These are phyloP conservation scores for Brettanomyces bruxellensis DNA, from an alignment of 805 yeast species.

Conservation along the genomic window DNA sequence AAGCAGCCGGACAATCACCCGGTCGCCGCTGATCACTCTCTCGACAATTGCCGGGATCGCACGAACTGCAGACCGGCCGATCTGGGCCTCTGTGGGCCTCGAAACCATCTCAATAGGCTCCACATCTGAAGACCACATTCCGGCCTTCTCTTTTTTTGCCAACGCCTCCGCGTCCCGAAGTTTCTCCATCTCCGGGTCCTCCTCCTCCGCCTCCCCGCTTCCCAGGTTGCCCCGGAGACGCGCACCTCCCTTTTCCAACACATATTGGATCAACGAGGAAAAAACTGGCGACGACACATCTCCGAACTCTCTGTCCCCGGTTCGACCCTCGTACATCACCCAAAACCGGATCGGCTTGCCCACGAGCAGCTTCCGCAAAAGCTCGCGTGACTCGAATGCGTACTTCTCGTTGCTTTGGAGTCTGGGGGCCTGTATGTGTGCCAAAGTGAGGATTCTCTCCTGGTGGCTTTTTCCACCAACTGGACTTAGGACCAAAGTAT, in stretches of 20 bases:
- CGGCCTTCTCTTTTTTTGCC: slow-evolving; percentile 43
- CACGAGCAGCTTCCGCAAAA: slow-evolving; percentile 48
- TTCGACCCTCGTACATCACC: slow-evolving; percentile 43
- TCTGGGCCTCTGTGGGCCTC: slow-evolving; percentile 25
- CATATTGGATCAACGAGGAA: slow-evolving; percentile 46
- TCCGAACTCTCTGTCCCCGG: slow-evolving; percentile 56
- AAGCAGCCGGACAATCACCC: slow-evolving; percentile 50
- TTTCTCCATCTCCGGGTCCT: slow-evolving; percentile 29
- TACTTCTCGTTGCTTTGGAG: slow-evolving; percentile 33
- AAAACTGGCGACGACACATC: slow-evolving; percentile 60
- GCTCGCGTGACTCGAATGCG: slow-evolving; percentile 54
- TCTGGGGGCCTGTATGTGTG: slow-evolving; percentile 54
- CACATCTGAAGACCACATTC: slow-evolving; percentile 41
- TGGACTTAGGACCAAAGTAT: slow-evolving; percentile 56
- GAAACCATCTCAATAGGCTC: slow-evolving; percentile 17
- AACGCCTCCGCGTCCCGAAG: slow-evolving; percentile 34
- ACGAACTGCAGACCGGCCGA: slow-evolving; percentile 27
- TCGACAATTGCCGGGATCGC: slow-evolving; percentile 59
- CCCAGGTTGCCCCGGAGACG: slow-evolving; percentile 48
- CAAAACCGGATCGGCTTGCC: slow-evolving; percentile 57
- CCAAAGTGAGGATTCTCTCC: slow-evolving; percentile 57
- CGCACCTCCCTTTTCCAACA: slow-evolving; percentile 51
- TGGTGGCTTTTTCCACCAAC: slow-evolving; percentile 36
- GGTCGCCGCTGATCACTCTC: slow-evolving; percentile 69
- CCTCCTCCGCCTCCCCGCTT: slow-evolving; percentile 25